Conservation (phyloP, 441 rosid genomes). For the Erodium moschatum region DNA sequence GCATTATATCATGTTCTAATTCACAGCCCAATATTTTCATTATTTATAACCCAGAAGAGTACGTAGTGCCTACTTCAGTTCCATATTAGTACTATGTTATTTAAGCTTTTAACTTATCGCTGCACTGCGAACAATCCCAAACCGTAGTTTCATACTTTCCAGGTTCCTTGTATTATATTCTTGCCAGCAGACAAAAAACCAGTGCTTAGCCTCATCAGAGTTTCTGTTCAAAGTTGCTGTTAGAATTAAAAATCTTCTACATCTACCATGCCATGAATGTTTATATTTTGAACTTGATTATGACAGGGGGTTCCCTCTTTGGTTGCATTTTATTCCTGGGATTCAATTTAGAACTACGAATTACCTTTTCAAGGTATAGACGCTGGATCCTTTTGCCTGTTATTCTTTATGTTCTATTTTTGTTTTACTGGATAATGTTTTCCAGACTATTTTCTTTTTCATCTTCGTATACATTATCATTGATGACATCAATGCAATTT, state of each 20-base stretch:
- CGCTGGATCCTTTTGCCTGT: constrained; percentile 4
- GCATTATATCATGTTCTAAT: background rate
- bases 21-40: background rate
- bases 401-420: background rate
- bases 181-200: background rate
- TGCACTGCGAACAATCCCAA: background rate
- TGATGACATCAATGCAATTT: background rate
- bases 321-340: constrained; percentile 69
- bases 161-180: background rate
- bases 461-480: background rate
- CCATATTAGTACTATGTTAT: background rate
- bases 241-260: background rate
- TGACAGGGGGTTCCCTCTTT: constrained; percentile 58
- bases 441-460: background rate
- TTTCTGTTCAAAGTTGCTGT: background rate
- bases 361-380: constrained; percentile 37
- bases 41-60: background rate
- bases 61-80: background rate
- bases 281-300: constrained; percentile 3
- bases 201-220: background rate
- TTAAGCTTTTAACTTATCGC: background rate
- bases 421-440: background rate
- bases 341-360: constrained; percentile 58
- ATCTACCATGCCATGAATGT: background rate
- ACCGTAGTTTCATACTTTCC: background rate